Percentiles rank a stretch among this genome's conserved stretches.
These are phyloP conservation scores for Arthrobotrys musiformis DNA, from an alignment of 2,329 filamentous ascomycete species.

Conservation along the genomic window DNA sequence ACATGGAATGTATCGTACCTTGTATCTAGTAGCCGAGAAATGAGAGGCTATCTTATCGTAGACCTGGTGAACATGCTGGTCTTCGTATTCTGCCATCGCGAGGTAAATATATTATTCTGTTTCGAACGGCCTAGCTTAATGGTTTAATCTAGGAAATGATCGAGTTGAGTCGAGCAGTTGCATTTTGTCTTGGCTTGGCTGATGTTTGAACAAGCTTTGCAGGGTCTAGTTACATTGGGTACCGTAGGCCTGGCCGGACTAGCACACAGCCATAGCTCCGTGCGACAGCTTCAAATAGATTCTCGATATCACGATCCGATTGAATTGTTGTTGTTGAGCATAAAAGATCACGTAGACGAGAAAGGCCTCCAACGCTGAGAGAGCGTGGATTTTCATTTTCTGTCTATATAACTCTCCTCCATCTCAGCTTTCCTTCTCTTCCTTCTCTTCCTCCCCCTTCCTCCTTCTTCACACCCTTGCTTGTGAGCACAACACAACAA, in stretches of 20 bases:
- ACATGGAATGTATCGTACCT: conserved; percentile 59
- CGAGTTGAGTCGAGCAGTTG: neutral
- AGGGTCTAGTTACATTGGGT: neutral
- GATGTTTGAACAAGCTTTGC: conserved; percentile 10
- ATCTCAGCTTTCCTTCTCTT: too few species aligned
- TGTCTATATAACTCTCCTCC: neutral
- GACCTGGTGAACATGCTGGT: conserved; percentile 86
- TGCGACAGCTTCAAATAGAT: too few species aligned
- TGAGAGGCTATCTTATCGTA: conserved; percentile 88
- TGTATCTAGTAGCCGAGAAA: conserved; percentile 81
- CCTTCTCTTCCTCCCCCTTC: neutral
- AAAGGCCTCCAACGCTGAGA: too few species aligned
- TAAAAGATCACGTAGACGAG: neutral
- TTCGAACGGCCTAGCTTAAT: too few species aligned
- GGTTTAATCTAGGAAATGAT: too few species aligned
- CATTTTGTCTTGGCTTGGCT: neutral
- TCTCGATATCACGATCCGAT: too few species aligned
- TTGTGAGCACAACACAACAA: conserved; percentile 7
- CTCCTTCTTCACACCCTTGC: neutral
- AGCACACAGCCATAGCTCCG: too few species aligned
- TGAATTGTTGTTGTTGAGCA: neutral
- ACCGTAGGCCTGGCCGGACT: neutral
- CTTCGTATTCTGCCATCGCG: conserved; percentile 74
- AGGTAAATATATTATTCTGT: too few species aligned
- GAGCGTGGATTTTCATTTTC: neutral